A percentile compares a stretch with the other conserved stretches of the same genome.
Conservation (phyloP, 495 filamentous ascomycete species). For the Durotheca rogersii region DNA sequence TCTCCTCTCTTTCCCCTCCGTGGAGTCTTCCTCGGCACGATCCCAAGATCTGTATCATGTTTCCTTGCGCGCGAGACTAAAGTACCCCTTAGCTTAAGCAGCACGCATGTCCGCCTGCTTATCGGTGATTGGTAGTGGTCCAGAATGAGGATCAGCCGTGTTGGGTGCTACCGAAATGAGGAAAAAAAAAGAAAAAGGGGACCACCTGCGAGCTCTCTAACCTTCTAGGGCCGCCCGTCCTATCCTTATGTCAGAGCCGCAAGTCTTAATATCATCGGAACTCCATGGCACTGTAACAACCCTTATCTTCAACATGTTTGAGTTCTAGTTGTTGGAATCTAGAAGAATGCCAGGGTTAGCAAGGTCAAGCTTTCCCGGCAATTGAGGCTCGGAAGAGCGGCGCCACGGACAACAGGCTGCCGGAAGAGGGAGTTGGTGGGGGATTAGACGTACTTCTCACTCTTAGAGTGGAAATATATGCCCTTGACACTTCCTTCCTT, state of each 20-base stretch:
- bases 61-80: no score
- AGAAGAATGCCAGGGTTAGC: conserved; percentile 2
- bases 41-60: conserved; percentile 1
- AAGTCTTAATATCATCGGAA: conserved; percentile 75
- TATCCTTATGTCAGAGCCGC: conserved; percentile 3
- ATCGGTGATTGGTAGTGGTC: conserved; percentile 7
- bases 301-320: conserved; percentile 78
- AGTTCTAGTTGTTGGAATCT: conserved; percentile 94
- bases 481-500: conserved; percentile 78
- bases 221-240: conserved; percentile 8
- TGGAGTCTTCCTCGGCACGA: neutral
- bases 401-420: no score
- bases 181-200: no score
- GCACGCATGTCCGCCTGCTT: conserved; percentile 5
- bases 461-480: conserved; percentile 97
- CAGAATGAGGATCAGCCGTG: conserved; percentile 2
- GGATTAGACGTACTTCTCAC: conserved; percentile 88
- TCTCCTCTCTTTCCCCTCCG: neutral
- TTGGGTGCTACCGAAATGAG: neutral
- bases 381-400: no score
- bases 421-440: no score
- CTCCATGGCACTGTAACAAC: conserved; percentile 86
- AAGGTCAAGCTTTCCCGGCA: no score
- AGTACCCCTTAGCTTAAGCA: no score
- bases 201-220: conserved; percentile 2